Conservation (phyloP, 1,284 basidiomycete genomes). For the Tilletiaria anomala region DNA sequence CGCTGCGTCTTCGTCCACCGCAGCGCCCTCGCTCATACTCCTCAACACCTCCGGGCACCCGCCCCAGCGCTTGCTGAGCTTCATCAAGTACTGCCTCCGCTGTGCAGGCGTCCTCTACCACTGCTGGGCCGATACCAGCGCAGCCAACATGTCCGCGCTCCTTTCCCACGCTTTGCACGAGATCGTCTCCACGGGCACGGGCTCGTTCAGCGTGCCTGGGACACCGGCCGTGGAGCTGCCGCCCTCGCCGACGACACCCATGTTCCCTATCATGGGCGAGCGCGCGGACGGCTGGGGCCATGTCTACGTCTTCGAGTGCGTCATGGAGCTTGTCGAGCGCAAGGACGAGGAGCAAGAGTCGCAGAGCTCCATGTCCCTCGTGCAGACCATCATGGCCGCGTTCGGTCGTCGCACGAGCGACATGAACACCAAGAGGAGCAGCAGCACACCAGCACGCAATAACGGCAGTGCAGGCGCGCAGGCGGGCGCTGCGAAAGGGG, state of each 20-base stretch:
- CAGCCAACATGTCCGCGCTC: constrained; percentile 5
- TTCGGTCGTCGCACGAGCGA: constrained; percentile 19
- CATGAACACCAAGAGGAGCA: background rate
- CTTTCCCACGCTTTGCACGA: too few relatives aligned
- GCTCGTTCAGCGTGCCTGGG: background rate
- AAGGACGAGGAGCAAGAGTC: constrained; percentile 7
- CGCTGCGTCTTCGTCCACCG: constrained; percentile 5
- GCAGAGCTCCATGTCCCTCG: constrained; percentile 12
- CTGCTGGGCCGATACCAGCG: constrained; percentile 28
- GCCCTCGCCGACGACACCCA: constrained; percentile 15
- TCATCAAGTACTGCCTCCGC: constrained; percentile 43
- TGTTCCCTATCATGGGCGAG: constrained; percentile 7
- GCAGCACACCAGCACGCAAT: constrained; percentile 9
- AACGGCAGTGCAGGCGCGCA: constrained; percentile 6
- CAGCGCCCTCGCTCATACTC: constrained; percentile 10
- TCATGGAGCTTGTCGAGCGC: constrained; percentile 21
- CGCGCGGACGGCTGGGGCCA: constrained; percentile 15
- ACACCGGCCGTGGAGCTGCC: too few relatives aligned
- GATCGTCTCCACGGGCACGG: constrained; percentile 3
- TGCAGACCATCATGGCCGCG: constrained; percentile 31
- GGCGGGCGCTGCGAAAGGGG: constrained; percentile 1
- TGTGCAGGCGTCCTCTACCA: constrained; percentile 47
- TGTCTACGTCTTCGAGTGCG: constrained; percentile 33
- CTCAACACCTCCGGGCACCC: constrained; percentile 30
- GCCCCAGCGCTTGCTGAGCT: constrained; percentile 20